Base-by-base conservation (phyloP, 345 rosid species). In the Camelina hispida region DNA sequence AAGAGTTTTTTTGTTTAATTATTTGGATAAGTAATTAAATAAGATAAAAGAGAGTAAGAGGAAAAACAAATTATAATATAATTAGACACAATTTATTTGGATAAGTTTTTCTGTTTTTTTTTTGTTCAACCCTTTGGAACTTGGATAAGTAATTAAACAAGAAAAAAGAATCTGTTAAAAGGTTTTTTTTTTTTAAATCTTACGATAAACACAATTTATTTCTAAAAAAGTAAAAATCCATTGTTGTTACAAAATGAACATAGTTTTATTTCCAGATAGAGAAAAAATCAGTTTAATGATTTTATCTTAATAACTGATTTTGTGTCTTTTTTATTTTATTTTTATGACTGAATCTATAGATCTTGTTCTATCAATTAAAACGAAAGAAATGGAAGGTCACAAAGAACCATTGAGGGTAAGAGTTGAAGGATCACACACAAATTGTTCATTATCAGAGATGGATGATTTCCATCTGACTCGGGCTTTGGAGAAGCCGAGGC, bases 401-500 rank as follows among this genome's bases (percentile, higher is more conserved):
- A 86, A 60, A 64, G 91, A 85, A 80, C 32, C 55, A 52, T 62
- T 60, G 73, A 91, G 86, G 16, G 88, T 94, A 37, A 84, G 75
- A 79, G 83, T 84, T 9, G 89, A 87, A 70, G 81, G 88, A 73
- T 87, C 97, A 3, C 9, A 28, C 30, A 28, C 37, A 34, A 84
- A 85, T 30, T 90, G 90, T 81, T 89, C 97, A 0, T 80, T 90
- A 68, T 78, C 88, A 0, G 97, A 90, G 14, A 83, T 86, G 85
- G 88, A 85, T 25, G 99, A 95, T 72, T 86, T 72, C 7, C 96
- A 92, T 78, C 88, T 95, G 20, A 83, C 90, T 10, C 91, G 93
- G 62, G 89, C 91, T 14, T 92, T 90, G 38, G 93, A 92, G 62
- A 90, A 86, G 86, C 99, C 99, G 0, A 87, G 80, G 84, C 52